Evolutionary conservation across 345 rosid species (phyloP), one percentile per base, ranked within the genome.

Genomic region (Syzygium grande): DNA sequence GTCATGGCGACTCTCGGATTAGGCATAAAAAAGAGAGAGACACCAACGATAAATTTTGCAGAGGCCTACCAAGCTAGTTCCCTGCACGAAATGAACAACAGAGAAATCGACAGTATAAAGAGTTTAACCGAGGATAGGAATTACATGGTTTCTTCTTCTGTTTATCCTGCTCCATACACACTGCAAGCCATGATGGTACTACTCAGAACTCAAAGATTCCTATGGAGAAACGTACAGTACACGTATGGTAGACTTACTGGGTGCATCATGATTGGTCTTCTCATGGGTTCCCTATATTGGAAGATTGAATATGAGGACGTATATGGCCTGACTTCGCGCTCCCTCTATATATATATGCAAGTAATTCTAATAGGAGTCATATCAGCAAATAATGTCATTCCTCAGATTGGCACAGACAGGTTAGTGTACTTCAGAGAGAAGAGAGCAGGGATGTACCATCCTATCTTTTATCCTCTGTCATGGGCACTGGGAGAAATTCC

Each of bases 401-500:
- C 90, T 80, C 91, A 90, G 85, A 88, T 92, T 84, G 91, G 92
- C 89, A 89, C 87, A 49, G 92, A 92, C 78, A 87, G 89, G 84
- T 83, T 89, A 86, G 90, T 92, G 17, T 88, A 89, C 53, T 90
- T 90, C 43, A 80, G 88, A 87, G 93, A 92, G 88, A 90, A 83
- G 68, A 88, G 92, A 85, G 89, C 90, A 11, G 79, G 91, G 86
- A 92, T 88, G 90, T 86, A 92, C 87, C 92, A 58, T 86, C 90
- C 92, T 86, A 86, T 89, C 88, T 88, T 90, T 86, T 90, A 92
- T 86, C 90, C 92, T 38, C 19, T 87, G 52, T 90, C 93, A 55
- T 92, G 92, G 91, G 90, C 90, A 78, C 88, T 88, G 54, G 90
- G 88, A 46, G 92, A 89, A 88, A 88, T 90, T 79, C 93, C 91